Evolutionary conservation across 768 basidiomycete genomes (phyloP).

Genomic region (Leccinum subgranulosum): DNA sequence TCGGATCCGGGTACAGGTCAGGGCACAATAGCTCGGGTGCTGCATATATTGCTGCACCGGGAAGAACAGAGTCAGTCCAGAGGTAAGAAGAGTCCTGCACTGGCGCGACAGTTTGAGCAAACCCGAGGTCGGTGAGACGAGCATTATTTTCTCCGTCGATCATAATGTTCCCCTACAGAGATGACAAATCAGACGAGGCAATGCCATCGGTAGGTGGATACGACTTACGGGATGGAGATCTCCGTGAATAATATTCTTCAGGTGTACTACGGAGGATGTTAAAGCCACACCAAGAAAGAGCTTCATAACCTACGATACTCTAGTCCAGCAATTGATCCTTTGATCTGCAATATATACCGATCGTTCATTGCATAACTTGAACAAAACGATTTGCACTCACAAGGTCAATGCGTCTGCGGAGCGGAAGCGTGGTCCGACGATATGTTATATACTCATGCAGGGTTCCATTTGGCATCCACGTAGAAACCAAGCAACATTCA

Average conservation of each 20-base stretch:
- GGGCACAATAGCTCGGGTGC: constrained; percentile 5
- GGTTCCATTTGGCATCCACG: constrained; percentile 7
- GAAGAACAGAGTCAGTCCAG: not conserved
- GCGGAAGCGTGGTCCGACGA: not conserved
- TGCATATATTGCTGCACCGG: not conserved
- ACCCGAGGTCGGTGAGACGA: constrained; percentile 4
- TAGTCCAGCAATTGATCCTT: constrained; percentile 1
- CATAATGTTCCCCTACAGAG: not conserved
- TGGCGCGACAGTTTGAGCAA: not conserved
- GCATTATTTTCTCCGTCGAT: not conserved
- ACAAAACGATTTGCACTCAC: not conserved
- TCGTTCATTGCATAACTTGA: not conserved
- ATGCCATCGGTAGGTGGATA: not conserved
- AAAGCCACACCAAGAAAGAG: not conserved
- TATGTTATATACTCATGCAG: not conserved
- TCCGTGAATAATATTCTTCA: not conserved
- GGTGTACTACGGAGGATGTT: constrained; percentile 1
- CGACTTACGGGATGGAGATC: constrained; percentile 7
- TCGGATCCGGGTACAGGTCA: not conserved
- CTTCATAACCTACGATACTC: not conserved
- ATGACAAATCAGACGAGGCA: not conserved
- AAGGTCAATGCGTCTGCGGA: not conserved
- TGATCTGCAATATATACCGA: not conserved
- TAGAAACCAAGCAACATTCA: constrained; percentile 4
- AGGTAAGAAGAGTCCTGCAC: not conserved